A percentile compares a stretch with the other conserved stretches of the same genome.
phyloP scores from a whole-genome alignment of 2,329 filamentous ascomycete species.

The Xylaria sp. region DNA sequence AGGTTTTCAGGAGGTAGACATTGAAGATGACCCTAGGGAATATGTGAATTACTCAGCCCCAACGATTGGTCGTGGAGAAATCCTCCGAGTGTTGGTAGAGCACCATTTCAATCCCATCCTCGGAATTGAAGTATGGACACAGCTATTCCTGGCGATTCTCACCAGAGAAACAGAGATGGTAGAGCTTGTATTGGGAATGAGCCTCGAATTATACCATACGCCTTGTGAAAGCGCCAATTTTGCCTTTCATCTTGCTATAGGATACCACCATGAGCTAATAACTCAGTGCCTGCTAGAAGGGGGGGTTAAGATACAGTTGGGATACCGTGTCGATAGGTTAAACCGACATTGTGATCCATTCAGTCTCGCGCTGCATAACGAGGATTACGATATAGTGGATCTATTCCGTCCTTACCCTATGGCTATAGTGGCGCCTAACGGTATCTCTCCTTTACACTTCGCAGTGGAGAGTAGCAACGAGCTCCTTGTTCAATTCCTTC shows the following conservation, averaged over 20 bases:
- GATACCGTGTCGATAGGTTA: neutral
- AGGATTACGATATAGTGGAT: neutral
- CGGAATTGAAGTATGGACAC: neutral
- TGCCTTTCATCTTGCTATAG: neutral
- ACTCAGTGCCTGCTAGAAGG: neutral
- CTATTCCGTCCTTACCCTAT: neutral
- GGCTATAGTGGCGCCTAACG: slow-evolving; percentile 4
- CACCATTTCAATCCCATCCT: neutral
- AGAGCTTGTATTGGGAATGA: neutral
- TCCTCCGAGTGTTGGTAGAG: neutral
- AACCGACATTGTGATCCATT: neutral
- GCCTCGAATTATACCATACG: neutral
- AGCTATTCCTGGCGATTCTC: neutral
- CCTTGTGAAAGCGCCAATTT: neutral
- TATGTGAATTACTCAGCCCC: neutral
- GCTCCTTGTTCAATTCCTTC: slow-evolving; percentile 6
- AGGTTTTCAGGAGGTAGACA: neutral
- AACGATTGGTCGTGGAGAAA: neutral
- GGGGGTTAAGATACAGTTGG: neutral
- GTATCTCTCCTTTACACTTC: slow-evolving; percentile 2
- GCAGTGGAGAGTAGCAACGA: neutral
- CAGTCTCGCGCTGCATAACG: neutral
- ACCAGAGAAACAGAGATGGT: neutral
- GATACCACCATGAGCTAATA: neutral
- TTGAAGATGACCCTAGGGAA: neutral